A percentile compares a stretch with the other conserved stretches of the same genome.
These are phyloP conservation scores for Diplogelasinospora grovesii DNA, from an alignment of 495 filamentous ascomycete species.

Conservation along the genomic window DNA sequence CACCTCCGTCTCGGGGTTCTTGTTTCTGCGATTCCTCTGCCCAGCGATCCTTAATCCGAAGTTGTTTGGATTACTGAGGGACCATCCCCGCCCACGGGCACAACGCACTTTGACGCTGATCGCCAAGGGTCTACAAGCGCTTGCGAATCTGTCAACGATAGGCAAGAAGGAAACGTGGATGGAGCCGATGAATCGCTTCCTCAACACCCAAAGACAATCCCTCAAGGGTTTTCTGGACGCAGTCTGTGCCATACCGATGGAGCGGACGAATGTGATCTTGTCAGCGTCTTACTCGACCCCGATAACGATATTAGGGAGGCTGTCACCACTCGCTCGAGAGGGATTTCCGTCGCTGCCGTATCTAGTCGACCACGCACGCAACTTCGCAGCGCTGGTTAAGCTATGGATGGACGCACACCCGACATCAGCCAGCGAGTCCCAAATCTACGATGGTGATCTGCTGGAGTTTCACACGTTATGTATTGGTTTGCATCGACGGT, in stretches of 20 bases:
- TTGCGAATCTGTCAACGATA: slow-evolving; percentile 90
- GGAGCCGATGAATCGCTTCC: slow-evolving; percentile 92
- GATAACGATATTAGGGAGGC: slow-evolving; percentile 77
- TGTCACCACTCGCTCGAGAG: slow-evolving; percentile 78
- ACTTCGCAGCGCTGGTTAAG: slow-evolving; percentile 79
- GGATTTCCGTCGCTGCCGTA: slow-evolving; percentile 94
- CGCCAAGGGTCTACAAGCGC: slow-evolving; percentile 89
- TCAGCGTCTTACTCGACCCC: slow-evolving; percentile 91
- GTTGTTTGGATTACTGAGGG: slow-evolving; percentile 81
- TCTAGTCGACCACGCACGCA: slow-evolving; percentile 83
- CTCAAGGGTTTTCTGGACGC: slow-evolving; percentile 85
- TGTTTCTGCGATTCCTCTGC: slow-evolving; percentile 94
- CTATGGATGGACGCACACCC: slow-evolving; percentile 70
- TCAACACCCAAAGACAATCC: slow-evolving; percentile 55
- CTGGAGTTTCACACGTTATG: slow-evolving; percentile 70
- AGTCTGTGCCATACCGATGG: slow-evolving; percentile 73
- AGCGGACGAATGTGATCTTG: slow-evolving; percentile 55
- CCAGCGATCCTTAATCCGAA: slow-evolving; percentile 95
- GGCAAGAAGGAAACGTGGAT: slow-evolving; percentile 97
- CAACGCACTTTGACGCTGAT: slow-evolving; percentile 90
- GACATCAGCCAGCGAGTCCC: slow-evolving; percentile 37
- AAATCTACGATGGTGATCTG: slow-evolving; percentile 55
- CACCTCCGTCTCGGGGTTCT: slow-evolving; percentile 91
- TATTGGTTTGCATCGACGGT: slow-evolving; percentile 60
- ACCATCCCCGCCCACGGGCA: slow-evolving; percentile 79